Evolutionary conservation across 306 rosid species (phyloP), one percentile per base, ranked within the genome.

Genomic region (Lathyrus sativus): DNA sequence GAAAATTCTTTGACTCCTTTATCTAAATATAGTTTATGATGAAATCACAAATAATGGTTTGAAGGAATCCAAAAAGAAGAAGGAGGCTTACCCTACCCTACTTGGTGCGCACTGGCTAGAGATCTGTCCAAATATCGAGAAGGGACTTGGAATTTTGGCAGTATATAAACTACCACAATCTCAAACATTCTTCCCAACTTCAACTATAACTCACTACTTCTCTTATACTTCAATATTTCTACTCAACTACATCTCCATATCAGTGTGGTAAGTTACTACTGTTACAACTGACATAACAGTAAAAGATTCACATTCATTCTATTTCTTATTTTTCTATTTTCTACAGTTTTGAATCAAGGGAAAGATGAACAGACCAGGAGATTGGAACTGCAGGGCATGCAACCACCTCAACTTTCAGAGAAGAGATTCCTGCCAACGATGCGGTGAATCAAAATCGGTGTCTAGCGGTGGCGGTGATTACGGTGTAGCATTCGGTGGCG

Each of bases 341-440:
- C 39, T 35, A 35, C 39, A 7, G 39, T 35, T 35, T 33, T 33
- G 2, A 26, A 26, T 33, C 4, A 33, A 33, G 38, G 38, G 9
- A 58, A 39, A 3, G 7, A 62, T 91, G 97, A 91, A 68, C 78
- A 75, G 97, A 48, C 97, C 97, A 53, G 97, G 97, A 76, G 97
- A 91, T 75, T 91, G 97, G 97, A 91, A 86, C 80, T 91, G 97
- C 79, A 86, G 88, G 81, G 46, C 97, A 62, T 91, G 97, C 91
- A 82, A 74, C 87, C 89, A 91, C 76, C 81, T 91, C 29, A 91
- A 91, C 79, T 91, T 91, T 9, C 96, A 88, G 44, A 84, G 97
- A 70, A 81, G 97, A 78, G 97, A 91, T 13, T 85, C 92, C 2
- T 91, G 97, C 72, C 97, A 91, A 38, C 67, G 91, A 11, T 91